These are phyloP conservation scores for Thelonectria olida DNA, from an alignment of 2,329 filamentous ascomycete species.

Conservation along the genomic window DNA sequence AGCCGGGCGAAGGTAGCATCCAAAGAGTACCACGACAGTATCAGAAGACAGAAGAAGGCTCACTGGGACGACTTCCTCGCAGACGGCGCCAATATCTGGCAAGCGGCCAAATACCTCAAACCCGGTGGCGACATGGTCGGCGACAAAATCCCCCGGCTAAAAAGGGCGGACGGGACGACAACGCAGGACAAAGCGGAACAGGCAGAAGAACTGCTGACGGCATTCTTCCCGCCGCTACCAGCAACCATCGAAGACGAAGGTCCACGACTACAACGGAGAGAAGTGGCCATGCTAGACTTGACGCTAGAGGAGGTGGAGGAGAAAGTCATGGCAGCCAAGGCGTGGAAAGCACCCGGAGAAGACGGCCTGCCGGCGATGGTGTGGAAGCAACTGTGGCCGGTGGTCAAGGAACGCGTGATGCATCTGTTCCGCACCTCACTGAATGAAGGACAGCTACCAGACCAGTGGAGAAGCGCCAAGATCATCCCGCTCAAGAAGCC, in stretches of 20 bases:
- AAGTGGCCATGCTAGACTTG: constrained; percentile 14
- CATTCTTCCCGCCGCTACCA: too few species aligned
- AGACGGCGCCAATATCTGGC: constrained; percentile 25
- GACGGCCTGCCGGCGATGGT: constrained; percentile 29
- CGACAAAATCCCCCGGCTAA: too few species aligned
- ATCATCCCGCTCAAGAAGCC: constrained; percentile 44
- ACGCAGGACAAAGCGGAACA: too few species aligned
- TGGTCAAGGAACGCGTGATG: constrained; percentile 24
- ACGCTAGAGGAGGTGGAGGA: background rate
- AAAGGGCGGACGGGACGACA: too few species aligned
- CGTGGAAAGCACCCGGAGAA: constrained; percentile 29
- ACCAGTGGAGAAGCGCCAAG: constrained; percentile 37
- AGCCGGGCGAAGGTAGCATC: too few species aligned
- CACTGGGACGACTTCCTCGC: background rate
- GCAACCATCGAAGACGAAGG: too few species aligned
- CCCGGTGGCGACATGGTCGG: background rate
- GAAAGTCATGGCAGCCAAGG: constrained; percentile 28
- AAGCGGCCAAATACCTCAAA: constrained; percentile 38
- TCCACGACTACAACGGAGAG: background rate
- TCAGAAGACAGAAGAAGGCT: background rate
- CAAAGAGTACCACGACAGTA: background rate
- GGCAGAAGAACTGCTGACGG: too few species aligned
- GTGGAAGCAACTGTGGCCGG: constrained; percentile 29
- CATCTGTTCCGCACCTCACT: constrained; percentile 27
- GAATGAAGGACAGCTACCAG: constrained; percentile 26